Conservation (phyloP, 306 rosid genomes). For the Fragaria iinumae region DNA sequence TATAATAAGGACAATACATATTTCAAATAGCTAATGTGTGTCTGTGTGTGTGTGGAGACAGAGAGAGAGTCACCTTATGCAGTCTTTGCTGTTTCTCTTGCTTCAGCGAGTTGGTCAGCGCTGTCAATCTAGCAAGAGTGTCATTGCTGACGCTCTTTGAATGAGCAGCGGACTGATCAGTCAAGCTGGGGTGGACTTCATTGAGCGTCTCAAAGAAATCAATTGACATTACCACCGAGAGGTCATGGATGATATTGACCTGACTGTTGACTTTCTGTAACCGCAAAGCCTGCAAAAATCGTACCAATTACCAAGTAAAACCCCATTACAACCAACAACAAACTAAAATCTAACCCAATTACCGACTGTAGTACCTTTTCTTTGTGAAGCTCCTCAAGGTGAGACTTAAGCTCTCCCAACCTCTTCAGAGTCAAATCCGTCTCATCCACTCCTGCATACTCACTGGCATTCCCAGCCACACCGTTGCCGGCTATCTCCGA, state of each 20-base stretch:
- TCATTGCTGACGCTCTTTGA: slow-evolving; percentile 73
- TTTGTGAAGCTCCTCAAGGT: slow-evolving; percentile 73
- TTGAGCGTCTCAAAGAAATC: slow-evolving; percentile 53
- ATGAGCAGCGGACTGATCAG: slow-evolving; percentile 39
- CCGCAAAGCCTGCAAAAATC: slow-evolving; percentile 56
- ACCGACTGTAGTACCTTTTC: slow-evolving; percentile 56
- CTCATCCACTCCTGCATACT: slow-evolving; percentile 41
- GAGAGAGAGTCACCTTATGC: slow-evolving; percentile 55
- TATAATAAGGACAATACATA: neutral
- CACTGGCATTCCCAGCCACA: slow-evolving; percentile 28
- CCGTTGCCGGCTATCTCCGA: slow-evolving; percentile 68
- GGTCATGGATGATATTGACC: slow-evolving; percentile 48
- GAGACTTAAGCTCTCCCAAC: slow-evolving; percentile 68
- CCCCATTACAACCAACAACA: slow-evolving; percentile 1
- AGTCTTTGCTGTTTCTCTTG: slow-evolving; percentile 69
- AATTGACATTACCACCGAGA: slow-evolving; percentile 69
- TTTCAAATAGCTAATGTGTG: neutral
- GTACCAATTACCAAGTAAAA: neutral
- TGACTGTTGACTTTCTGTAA: slow-evolving; percentile 62
- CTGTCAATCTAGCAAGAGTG: slow-evolving; percentile 76
- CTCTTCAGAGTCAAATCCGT: slow-evolving; percentile 54
- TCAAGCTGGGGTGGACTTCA: slow-evolving; percentile 77
- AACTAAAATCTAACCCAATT: neutral
- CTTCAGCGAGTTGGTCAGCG: slow-evolving; percentile 57
- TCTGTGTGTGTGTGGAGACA: neutral